phyloP scores from a whole-genome alignment of 2,329 filamentous ascomycete species.

The Verruconis gallopava region DNA sequence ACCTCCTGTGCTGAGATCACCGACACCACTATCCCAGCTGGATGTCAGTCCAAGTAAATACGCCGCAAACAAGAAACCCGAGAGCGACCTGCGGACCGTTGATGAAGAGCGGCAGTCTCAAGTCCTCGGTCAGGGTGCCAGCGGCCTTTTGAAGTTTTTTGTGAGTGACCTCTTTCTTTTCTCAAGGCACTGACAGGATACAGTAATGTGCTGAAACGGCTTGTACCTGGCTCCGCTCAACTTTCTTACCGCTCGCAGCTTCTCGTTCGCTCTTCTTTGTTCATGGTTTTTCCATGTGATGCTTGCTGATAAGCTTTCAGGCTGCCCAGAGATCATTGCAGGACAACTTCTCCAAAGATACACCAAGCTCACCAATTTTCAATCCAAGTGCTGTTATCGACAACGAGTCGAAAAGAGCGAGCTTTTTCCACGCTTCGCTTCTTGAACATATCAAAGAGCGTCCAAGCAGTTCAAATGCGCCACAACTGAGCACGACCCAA shows the following conservation, averaged over 20 bases:
- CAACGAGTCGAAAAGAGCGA: conserved; percentile 1
- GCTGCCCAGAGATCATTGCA: not conserved
- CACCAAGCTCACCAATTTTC: not conserved
- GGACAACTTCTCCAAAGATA: not conserved
- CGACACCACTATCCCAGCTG: not conserved
- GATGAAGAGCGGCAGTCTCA: not conserved
- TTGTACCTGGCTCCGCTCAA: too few relatives aligned
- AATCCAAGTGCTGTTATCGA: not conserved
- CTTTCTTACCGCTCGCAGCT: too few relatives aligned
- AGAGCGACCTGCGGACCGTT: not conserved
- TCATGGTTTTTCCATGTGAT: too few relatives aligned
- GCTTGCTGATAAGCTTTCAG: too few relatives aligned
- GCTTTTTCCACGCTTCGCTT: conserved; percentile 14
- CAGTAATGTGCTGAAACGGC: too few relatives aligned
- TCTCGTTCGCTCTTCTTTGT: too few relatives aligned
- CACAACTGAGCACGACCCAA: conserved; percentile 19
- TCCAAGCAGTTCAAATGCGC: conserved; percentile 14
- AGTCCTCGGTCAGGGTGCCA: not conserved
- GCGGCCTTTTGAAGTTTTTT: not conserved
- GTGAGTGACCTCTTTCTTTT: not conserved
- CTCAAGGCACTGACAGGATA: not conserved
- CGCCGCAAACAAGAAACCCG: conserved; percentile 3
- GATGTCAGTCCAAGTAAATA: conserved; percentile 5
- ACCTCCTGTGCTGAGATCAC: conserved; percentile 6
- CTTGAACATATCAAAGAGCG: conserved; percentile 12